Evolutionary conservation across 2,329 filamentous ascomycete genomes (phyloP), one percentile per base, ranked within the genome.

Genomic region (Akanthomyces muscarius): DNA sequence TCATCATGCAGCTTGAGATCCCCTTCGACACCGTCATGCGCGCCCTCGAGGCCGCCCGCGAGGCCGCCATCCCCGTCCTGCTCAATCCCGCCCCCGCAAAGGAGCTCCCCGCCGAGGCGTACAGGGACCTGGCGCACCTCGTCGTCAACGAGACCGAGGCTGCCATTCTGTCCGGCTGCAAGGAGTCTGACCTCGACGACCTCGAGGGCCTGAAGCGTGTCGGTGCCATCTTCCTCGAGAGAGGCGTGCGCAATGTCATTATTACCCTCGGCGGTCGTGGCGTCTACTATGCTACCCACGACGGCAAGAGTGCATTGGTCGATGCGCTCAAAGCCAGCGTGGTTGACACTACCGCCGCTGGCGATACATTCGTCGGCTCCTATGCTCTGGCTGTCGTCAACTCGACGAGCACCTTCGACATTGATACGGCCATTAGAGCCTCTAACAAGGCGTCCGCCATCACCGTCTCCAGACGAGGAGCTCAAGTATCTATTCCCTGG

Each of bases 81-180:
- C 83, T 97, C 66, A 98, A 97, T 74, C 92, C 93, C 18, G 93
- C 93, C 3, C 89, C 90, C 5, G 92, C 92, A 4, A 82, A 87
- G 51, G 75, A 78, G 10, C 76, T 97, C 4, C 92, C 91, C 1
- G 79, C 80, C 0, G 81, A 85, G 33, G 86, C 86, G 10, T 95
- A 90, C 72, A 69, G 73, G 7, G 85, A 84, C 1, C 82, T 97
- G 38, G 86, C 87, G 48, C 91, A 96, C 70, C 80, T 97, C 50
- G 85, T 97, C 57, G 85, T 97, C 69, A 97, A 98, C 71, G 93
- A 97, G 79, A 95, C 89, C 1, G 93, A 97, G 78, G 91, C 92
- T 2, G 84, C 87, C 10, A 84, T 93, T 56, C 82, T 96, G 61
- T 87, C 85, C 0, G 86, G 84, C 1, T 78, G 79, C 61, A 69